phyloP scores from a whole-genome alignment of 192 early-diverging fungal genomes.

The Chytriomyces confervae region DNA sequence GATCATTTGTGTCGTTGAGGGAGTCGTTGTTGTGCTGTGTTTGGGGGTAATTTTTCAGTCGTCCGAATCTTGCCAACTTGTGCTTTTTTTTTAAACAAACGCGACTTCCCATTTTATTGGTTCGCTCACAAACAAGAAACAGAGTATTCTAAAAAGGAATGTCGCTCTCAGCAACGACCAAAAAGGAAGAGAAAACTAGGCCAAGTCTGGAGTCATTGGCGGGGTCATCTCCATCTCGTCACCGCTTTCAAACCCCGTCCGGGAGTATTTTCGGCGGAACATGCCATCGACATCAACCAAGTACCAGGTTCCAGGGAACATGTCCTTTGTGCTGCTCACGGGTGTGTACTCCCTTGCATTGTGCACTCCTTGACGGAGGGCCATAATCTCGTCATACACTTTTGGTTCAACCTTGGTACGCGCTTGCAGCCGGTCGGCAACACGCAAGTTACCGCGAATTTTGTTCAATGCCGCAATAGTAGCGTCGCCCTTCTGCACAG shows the following conservation, averaged over 20 bases:
- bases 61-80: too few species aligned
- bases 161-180: too few species aligned
- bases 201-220: conserved; percentile 6
- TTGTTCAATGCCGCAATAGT: conserved; percentile 54
- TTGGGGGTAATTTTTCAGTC: too few species aligned
- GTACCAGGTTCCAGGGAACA: conserved; percentile 87
- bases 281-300: conserved; percentile 87
- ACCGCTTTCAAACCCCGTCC: conserved; percentile 5
- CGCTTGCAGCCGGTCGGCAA: conserved; percentile 72
- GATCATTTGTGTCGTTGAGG: too few species aligned
- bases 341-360: conserved; percentile 83
- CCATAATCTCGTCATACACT: conserved; percentile 81
- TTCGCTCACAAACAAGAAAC: too few species aligned
- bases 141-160: too few species aligned
- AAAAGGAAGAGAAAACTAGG: neutral
- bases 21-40: too few species aligned
- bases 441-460: conserved; percentile 55
- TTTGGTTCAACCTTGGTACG: conserved; percentile 79
- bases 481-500: conserved; percentile 70
- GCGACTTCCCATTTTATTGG: too few species aligned
- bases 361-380: conserved; percentile 85
- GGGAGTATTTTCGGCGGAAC: conserved; percentile 84
- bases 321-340: conserved; percentile 61
- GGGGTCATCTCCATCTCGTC: conserved; percentile 19
- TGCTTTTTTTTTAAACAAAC: too few species aligned